Conservation (phyloP, 176 grass and related monocot species). For the Oryza punctata region DNA sequence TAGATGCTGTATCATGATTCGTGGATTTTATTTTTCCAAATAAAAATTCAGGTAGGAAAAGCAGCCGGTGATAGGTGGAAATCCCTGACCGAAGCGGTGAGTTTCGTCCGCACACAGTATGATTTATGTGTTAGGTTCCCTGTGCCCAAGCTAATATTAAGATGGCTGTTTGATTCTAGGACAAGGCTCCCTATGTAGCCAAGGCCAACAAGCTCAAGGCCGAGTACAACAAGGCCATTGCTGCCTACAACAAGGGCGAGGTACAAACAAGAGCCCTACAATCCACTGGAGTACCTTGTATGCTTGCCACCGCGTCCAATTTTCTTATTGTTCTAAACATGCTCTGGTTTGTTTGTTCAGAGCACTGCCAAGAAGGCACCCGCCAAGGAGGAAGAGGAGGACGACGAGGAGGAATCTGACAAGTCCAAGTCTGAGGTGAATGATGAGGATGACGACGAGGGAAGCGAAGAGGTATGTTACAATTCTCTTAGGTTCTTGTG, state of each 20-base stretch:
- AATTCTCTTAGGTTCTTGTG: background rate
- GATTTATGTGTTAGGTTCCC: background rate
- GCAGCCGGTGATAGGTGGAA: constrained; percentile 97
- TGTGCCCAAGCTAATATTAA: background rate
- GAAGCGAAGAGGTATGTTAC: constrained; percentile 68
- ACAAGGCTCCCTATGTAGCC: constrained; percentile 78
- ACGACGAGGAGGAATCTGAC: constrained; percentile 90
- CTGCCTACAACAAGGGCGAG: constrained; percentile 76
- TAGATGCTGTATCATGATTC: background rate
- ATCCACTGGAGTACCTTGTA: background rate
- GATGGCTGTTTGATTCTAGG: constrained; percentile 35
- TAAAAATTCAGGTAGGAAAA: constrained; percentile 68
- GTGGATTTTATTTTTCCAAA: background rate
- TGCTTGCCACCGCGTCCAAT: no score
- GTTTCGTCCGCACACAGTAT: background rate
- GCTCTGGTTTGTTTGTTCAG: background rate
- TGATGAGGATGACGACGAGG: constrained; percentile 85
- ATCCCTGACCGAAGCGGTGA: constrained; percentile 70
- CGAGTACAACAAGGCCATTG: constrained; percentile 73
- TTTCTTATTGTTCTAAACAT: background rate
- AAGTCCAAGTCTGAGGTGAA: constrained; percentile 93
- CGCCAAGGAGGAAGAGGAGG: constrained; percentile 62
- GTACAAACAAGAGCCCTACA: background rate
- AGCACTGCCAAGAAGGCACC: constrained; percentile 52
- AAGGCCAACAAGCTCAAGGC: constrained; percentile 76